Base-by-base conservation (phyloP, 139 green algal species). In the Yamagishiella unicocca region DNA sequence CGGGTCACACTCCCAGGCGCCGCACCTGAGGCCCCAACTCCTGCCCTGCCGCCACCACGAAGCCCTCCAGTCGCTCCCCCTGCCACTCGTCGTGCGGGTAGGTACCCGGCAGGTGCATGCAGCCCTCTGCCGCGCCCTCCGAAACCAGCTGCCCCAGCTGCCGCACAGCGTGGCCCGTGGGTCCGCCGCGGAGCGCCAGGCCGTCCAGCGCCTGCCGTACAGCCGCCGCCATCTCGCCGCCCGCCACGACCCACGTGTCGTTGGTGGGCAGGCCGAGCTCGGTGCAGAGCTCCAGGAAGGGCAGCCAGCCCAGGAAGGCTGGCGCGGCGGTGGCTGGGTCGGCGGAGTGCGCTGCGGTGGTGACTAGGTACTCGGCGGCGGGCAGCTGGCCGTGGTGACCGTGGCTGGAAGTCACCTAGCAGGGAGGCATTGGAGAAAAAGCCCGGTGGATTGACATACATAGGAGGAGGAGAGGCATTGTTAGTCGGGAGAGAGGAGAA, bases 31-130 rank as follows among this genome's bases (percentile, higher is more conserved):
- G 12, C 7, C 53, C 29, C 67, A 88, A 43, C 38, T 9, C 2
- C 77, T 94, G 85, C 0, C 92, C 92, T 73, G 92, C 89, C 6
- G 90, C 80, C 55, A 94, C 89, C 29, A 95, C 92, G 86, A 95
- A 94, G 31, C 92, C 92, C 78, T 95, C 92, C 22, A 95, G 80
- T 6, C 92, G 66, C 8, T 53, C 58, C 25, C 92, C 92, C 78
- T 95, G 92, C 92, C 92, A 95, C 85, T 94, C 43, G 6, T 90
- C 85, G 42, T 95, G 92, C 14, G 92, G 92, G 87, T 95, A 95
- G 8, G 83, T 93, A 25, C 92, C 92, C 0, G 82, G 54, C 21
- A 95, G 76, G 64, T 93, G 85, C 71, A 93, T 17, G 45, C 86
- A 89, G 24, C 88, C 85, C 29, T 58, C 73, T 22, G 81, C 87